phyloP scores from a whole-genome alignment of 371 early-diverging fungal genomes.

The Mucor saturninus region DNA sequence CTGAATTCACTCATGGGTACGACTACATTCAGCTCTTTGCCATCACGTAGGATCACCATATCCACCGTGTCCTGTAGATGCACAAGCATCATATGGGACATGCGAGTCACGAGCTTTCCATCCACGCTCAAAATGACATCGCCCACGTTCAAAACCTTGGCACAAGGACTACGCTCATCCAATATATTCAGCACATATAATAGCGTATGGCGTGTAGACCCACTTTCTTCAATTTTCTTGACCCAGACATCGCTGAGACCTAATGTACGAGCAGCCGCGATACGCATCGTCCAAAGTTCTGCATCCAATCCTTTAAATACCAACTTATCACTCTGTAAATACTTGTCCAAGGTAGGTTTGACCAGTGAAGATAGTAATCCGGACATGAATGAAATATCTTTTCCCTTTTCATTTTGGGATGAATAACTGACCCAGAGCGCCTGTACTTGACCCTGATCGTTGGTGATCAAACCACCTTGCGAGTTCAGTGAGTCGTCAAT shows the following conservation, averaged over 20 bases:
- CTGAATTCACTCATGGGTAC: conserved; percentile 65
- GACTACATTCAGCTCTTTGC: conserved; percentile 47
- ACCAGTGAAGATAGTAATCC: conserved; percentile 59
- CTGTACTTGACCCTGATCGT: conserved; percentile 70
- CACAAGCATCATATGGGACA: conserved; percentile 56
- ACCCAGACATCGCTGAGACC: conserved; percentile 79
- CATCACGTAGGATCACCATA: conserved; percentile 69
- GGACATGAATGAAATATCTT: conserved; percentile 64
- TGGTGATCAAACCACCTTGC: conserved; percentile 76
- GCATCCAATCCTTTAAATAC: conserved; percentile 66
- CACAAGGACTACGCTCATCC: conserved; percentile 58
- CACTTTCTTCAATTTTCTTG: conserved; percentile 68
- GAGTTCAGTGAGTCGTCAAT: conserved; percentile 62
- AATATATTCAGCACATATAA: conserved; percentile 74
- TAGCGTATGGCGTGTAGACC: conserved; percentile 66
- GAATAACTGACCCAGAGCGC: conserved; percentile 81
- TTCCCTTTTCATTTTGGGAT: conserved; percentile 63
- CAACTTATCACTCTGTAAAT: conserved; percentile 41
- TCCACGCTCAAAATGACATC: conserved; percentile 87
- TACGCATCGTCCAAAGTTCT: conserved; percentile 82
- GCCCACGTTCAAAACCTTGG: conserved; percentile 74
- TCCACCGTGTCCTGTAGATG: conserved; percentile 39
- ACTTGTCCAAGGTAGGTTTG: conserved; percentile 51
- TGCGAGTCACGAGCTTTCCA: conserved; percentile 69
- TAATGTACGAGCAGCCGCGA: conserved; percentile 81